Evolutionary conservation across 1,284 basidiomycete species (phyloP), one percentile per base, ranked within the genome.

Genomic region (Meira nashicola): DNA sequence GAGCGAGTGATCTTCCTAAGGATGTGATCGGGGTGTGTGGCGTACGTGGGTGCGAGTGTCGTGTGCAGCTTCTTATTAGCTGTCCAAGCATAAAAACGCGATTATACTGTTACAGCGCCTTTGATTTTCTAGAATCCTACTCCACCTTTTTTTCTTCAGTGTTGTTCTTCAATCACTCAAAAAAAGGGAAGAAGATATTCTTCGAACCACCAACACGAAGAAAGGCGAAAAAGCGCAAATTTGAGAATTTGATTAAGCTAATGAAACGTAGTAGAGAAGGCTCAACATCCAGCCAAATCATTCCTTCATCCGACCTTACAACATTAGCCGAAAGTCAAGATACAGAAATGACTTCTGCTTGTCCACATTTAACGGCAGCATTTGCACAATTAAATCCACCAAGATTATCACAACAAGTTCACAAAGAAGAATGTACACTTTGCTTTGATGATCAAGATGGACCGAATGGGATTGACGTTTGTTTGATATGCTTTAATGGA

Each of bases 401-500:
- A 23, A 57, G 70, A 19, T 58, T 64, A 5, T 63, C 64, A 11
- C 68, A 76, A 52, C 59, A 62, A 6, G 75, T 92, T 0, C 87
- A 92, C 71, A 82, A 89, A 10, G 90, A 92, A 77, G 90, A 93
- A 78, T 94, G 91, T 72, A 95, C 93, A 0, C 90, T 93, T 62
- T 98, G 94, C 79, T 98, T 97, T 77, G 93, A 97, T 78, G 86
- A 86, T 72, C 90, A 94, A 23, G 92, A 89, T 25, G 70, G 73
- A 21, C 50, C 58, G 51, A 56, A 83, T 12, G 94, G 94, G 11
- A 82, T 97, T 60, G 87, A 96, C 65, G 89, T 97, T 52, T 98
- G 94, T 78, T 81, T 98, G 57, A 79, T 80, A 23, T 98, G 95
- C 81, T 98, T 94, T 83, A 96, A 95, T 70, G 93, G 93, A 12